Evolutionary conservation across 2,329 filamentous ascomycete genomes (phyloP).

Genomic region (Fonsecaea pedrosoi): DNA sequence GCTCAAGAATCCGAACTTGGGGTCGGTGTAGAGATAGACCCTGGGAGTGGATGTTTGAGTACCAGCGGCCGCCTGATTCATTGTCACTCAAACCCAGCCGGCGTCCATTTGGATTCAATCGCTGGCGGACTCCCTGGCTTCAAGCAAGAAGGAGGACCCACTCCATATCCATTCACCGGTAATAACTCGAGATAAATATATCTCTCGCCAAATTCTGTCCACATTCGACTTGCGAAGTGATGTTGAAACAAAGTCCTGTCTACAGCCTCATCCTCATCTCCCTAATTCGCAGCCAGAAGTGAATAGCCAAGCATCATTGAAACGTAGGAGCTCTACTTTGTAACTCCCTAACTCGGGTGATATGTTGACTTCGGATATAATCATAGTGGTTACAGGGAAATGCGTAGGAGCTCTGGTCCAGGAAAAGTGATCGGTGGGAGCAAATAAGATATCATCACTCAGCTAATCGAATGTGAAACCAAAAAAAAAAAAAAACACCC

Average conservation of each 20-base stretch:
- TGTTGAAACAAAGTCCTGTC: neutral
- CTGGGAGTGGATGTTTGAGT: neutral
- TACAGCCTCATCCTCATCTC: neutral
- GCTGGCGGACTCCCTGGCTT: neutral
- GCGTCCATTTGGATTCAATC: neutral
- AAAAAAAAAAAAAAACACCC: neutral
- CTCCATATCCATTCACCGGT: neutral
- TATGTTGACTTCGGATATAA: neutral
- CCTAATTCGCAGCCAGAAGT: neutral
- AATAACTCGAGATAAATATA: neutral
- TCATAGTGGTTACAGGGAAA: neutral
- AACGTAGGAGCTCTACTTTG: slow-evolving; percentile 3
- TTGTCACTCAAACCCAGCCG: neutral
- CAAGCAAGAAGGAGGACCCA: neutral
- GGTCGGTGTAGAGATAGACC: neutral
- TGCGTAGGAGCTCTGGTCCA: neutral
- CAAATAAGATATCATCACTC: neutral
- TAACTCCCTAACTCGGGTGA: neutral
- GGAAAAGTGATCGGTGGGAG: neutral
- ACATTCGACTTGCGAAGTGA: slow-evolving; percentile 1
- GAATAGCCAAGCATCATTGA: neutral
- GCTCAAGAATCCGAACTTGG: neutral
- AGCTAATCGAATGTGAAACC: neutral
- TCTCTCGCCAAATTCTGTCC: neutral
- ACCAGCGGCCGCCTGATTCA: neutral